Conservation (phyloP, 2,329 filamentous ascomycete genomes). For the Passalora sequoiae region DNA sequence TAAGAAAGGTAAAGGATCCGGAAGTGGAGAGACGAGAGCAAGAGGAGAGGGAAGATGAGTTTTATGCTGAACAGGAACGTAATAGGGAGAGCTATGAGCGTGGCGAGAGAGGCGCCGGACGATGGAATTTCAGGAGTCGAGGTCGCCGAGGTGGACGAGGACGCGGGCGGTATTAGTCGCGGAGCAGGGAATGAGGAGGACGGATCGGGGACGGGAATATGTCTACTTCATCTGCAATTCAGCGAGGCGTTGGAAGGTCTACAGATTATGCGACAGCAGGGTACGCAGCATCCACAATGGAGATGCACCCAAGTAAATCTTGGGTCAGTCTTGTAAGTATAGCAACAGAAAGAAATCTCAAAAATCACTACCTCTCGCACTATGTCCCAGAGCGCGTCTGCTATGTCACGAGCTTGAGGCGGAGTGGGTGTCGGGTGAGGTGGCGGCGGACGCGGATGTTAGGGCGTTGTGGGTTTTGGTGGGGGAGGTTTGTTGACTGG, state of each 20-base stretch:
- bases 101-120: conserved; percentile 37
- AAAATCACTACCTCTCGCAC: too few relatives aligned
- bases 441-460: too few relatives aligned
- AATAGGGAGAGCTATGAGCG: conserved; percentile 42
- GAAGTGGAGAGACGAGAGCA: conserved; percentile 63
- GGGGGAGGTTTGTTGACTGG: too few relatives aligned
- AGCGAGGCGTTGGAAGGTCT: background rate
- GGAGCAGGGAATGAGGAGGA: background rate
- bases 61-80: conserved; percentile 50
- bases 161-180: conserved; percentile 24
- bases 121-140: conserved; percentile 41
- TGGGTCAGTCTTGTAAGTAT: too few relatives aligned
- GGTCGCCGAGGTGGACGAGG: conserved; percentile 40
- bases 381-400: too few relatives aligned
- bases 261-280: too few relatives aligned
- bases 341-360: too few relatives aligned
- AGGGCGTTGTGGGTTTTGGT: too few relatives aligned
- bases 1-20: conserved; percentile 64
- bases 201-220: background rate
- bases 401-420: too few relatives aligned
- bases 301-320: too few relatives aligned
- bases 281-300: too few relatives aligned
- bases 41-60: conserved; percentile 52
- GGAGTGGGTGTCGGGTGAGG: too few relatives aligned
- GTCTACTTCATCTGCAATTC: conserved; percentile 4